Conservation (phyloP, 306 rosid genomes). For the Cercis canadensis region DNA sequence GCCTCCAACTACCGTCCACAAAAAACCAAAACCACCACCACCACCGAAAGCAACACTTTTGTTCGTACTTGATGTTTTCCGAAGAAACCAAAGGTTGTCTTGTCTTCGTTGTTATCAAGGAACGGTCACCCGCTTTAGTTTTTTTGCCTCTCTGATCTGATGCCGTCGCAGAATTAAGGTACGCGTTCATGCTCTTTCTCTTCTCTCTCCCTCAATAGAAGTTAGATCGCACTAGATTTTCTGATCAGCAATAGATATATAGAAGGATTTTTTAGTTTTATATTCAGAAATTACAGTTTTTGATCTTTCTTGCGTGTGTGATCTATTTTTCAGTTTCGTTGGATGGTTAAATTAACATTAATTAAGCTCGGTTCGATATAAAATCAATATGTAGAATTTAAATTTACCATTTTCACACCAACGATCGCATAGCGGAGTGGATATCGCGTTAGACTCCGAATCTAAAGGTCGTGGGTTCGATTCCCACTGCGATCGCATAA, state of each 20-base stretch:
- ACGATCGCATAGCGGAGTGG: slow-evolving; percentile 97
- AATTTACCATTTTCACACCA: not conserved
- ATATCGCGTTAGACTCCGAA: slow-evolving; percentile 99
- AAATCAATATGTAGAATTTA: not conserved
- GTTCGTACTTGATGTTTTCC: too few species aligned
- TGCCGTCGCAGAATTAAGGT: too few species aligned
- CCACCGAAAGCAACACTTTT: too few species aligned
- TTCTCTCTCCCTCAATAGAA: too few species aligned
- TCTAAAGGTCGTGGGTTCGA: slow-evolving; percentile 99
- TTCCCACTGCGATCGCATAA: slow-evolving; percentile 88
- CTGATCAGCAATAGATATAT: too few species aligned
- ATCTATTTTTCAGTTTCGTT: not conserved
- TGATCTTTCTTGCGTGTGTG: too few species aligned
- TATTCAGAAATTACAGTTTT: too few species aligned
- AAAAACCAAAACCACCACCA: not conserved
- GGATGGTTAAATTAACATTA: not conserved
- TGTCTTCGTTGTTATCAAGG: not conserved
- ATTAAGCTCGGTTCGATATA: not conserved
- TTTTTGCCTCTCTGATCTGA: not conserved
- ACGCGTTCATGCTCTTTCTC: too few species aligned
- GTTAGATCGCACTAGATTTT: too few species aligned
- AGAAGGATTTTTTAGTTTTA: too few species aligned
- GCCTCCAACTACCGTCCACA: too few species aligned
- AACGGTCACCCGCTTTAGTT: not conserved
- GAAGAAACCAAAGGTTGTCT: not conserved